Evolutionary conservation across 208 protist species (phyloP), one percentile per base, ranked within the genome.

Genomic region (Wallacemonas sp.): DNA sequence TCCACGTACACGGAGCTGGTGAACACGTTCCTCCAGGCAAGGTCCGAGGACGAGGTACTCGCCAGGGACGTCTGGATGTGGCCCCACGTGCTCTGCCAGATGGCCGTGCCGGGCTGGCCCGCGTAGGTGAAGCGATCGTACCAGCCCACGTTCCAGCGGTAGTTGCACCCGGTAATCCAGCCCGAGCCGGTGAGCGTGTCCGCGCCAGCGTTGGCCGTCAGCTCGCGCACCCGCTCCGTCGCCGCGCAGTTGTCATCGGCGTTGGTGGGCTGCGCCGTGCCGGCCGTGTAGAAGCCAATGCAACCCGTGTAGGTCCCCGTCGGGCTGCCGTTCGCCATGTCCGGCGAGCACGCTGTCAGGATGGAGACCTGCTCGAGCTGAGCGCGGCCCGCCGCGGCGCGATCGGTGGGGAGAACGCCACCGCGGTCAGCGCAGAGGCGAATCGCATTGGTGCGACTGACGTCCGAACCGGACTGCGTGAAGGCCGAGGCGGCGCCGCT

Each of bases 131-230:
- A 76, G 14, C 49, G 38, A 50, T 82, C 77, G 68, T 78, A 82
- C 65, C 69, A 81, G 25, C 82, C 82, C 45, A 76, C 77, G 31
- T 61, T 52, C 67, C 65, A 88, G 66, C 82, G 82, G 76, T 84
- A 88, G 31, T 42, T 54, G 38, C 82, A 88, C 48, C 65, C 70
- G 33, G 36, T 64, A 38, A 49, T 38, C 39, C 39, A 64, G 57
- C 20, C 42, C 4, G 31, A 33, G 29, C 39, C 52, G 31, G 26
- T 59, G n/a, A 59, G 32, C n/a, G 52, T 59, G 52, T 41, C 31
- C 32, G 8, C 4, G 31, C 52, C 52, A 26, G 3, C 29, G 32
- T 59, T 64, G 3, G 57, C 20, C 18, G 36, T 64, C 57, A 64
- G 57, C 42, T 50, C 41, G 39, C 41, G 42, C 8, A 59, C 52